A percentile compares a stretch with the other conserved stretches of the same genome.
phyloP scores from a whole-genome alignment of 2,329 filamentous ascomycete species.

The Fusarium torreyae region DNA sequence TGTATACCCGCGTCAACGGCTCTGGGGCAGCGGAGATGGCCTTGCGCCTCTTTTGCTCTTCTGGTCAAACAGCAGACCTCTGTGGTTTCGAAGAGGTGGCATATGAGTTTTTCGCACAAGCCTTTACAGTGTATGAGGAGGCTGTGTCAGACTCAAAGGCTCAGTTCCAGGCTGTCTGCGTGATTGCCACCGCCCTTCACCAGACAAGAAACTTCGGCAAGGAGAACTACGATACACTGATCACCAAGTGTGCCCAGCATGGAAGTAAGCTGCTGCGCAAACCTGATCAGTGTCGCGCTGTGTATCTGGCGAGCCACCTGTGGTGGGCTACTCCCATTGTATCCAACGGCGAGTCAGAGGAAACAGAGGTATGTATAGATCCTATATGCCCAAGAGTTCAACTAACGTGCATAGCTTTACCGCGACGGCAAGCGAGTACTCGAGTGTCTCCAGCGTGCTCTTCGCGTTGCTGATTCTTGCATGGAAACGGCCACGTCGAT shows the following conservation, averaged over 20 bases:
- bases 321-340: constrained; percentile 96
- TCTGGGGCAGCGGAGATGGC: constrained; percentile 88
- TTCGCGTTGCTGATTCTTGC: constrained; percentile 96
- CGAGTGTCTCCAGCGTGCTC: constrained; percentile 93
- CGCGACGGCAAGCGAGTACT: constrained; percentile 97
- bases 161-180: constrained; percentile 97
- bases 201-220: constrained; percentile 91
- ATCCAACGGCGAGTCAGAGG: constrained; percentile 83
- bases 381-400: constrained; percentile 1
- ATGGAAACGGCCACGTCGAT: constrained; percentile 99
- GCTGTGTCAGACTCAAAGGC: constrained; percentile 95
- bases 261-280: constrained; percentile 98
- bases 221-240: constrained; percentile 98
- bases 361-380: constrained; percentile 76
- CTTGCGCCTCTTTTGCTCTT: constrained; percentile 89
- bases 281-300: constrained; percentile 96
- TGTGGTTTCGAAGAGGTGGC: constrained; percentile 94
- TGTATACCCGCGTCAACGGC: constrained; percentile 87
- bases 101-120: constrained; percentile 98
- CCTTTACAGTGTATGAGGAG: constrained; percentile 98
- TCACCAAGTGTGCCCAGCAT: constrained; percentile 97
- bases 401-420: constrained; percentile 77
- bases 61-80: constrained; percentile 93
- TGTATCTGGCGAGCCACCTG: constrained; percentile 95
- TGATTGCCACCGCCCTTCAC: constrained; percentile 91